Evolutionary conservation across 306 rosid species (phyloP), one percentile per base, ranked within the genome.

Genomic region (Ormosia semicastrata): DNA sequence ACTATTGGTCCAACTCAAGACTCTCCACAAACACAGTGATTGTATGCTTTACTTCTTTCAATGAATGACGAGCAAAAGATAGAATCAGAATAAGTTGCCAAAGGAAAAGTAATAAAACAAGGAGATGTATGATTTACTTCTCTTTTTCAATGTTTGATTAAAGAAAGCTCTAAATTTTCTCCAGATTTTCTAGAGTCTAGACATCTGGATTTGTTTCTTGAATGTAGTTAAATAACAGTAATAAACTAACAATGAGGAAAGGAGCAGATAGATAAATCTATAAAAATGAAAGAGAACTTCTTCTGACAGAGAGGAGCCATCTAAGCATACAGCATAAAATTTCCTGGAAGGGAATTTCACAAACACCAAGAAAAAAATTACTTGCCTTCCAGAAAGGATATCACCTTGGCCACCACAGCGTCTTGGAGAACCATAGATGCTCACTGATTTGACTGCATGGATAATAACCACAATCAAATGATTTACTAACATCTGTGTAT

Each of bases 371-470:
- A 77, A 44, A 39, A 9, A 8, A 52, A 47, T 41, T 29, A 85
- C 98, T 86, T 90, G 86, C 98, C 97, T 94, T 90, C 98, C 98
- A 81, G 94, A 92, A 84, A 94, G 98, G 80, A 94, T 90, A 81
- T 94, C 98, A 44, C 98, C 98, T 83, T 94, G 98, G 73, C 97
- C 98, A 49, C 97, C 97, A 74, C 97, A 94, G 66, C 98, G 94
- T 59, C 98, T 90, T 71, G 94, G 96, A 87, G 97, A 94, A 76
- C 98, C 97, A 49, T 87, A 89, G 71, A 92, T 82, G 86, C 94
- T 88, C 65, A 92, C 96, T 66, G 96, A 91, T 82, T 83, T 85
- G 62, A 92, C 98, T 94, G 92, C 87, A 86, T 4, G 58, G 52
- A 70, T 24, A 72, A 77, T 47, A 77, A 72, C 30, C 15, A 17